Evolutionary conservation across 805 yeast species (phyloP), one percentile per base, ranked within the genome.

Genomic region (Metschnikowia kofuensis): DNA sequence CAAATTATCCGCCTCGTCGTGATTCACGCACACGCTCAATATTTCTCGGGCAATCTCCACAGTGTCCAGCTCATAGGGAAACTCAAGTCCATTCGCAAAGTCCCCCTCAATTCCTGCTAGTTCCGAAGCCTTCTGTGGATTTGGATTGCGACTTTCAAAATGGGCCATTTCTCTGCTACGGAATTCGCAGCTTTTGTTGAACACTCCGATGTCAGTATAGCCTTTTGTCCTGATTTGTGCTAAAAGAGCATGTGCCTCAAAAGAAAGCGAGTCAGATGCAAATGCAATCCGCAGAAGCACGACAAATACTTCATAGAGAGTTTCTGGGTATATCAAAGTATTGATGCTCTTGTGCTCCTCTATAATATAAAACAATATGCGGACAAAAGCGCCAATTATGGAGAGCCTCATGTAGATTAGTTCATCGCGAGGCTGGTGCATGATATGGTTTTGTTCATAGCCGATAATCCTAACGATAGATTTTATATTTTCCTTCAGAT

Each of bases 1-100:
- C 52, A 89, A 68, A 45, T 82, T 79, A 64, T 89, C 96, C 0
- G 89, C 89, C 56, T 87, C 95, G 54, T 86, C 90, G 58, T 84
- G 83, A 4, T 89, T 85, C 10, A 83, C 78, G 50, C 83, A 81
- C 28, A 77, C 74, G 50, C 84, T 89, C 46, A 89, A 68, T 15
- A 89, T 77, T 53, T 84, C 87, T 52, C 89, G 72, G 0, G 95
- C 84, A 59, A 84, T 68, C 52, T 84, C 89, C 35, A 85, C 80
- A 2, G 82, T 80, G 49, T 79, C 83, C 48, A 74, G 78, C 48
- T 80, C 83, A 58, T 83, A 84, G 6, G 81, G 77, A 50, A 82
- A 75, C 58, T 83, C 88, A 12, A 82, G 60, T 1, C 88, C 88
- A 58, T 83, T 82, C 43, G 82, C 72, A 42, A 68, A 66, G 8